Conservation (phyloP, 2,329 filamentous ascomycete genomes). For the Fusarium globosum region DNA sequence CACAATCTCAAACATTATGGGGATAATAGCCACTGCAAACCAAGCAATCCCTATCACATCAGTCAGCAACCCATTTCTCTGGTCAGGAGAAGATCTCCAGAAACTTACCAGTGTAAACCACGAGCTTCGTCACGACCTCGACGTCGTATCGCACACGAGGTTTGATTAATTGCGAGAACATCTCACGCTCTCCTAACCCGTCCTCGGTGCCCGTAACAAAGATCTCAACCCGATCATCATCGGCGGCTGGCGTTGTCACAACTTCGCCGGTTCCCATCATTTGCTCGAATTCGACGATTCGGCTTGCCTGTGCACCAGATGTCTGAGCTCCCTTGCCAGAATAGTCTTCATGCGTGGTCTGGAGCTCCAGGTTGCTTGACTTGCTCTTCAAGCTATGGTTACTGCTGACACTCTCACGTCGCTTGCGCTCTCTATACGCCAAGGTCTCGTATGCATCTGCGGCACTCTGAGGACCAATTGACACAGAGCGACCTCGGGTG, state of each 20-base stretch:
- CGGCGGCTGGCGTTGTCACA: slow-evolving; percentile 48
- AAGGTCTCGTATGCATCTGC: slow-evolving; percentile 96
- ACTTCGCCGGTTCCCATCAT: slow-evolving; percentile 77
- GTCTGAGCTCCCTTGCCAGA: slow-evolving; percentile 54
- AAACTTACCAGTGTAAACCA: slow-evolving; percentile 85
- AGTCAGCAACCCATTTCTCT: slow-evolving; percentile 4
- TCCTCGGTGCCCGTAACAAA: slow-evolving; percentile 54
- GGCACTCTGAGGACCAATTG: slow-evolving; percentile 92
- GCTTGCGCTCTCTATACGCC: slow-evolving; percentile 80
- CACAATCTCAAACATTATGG: slow-evolving; percentile 75
- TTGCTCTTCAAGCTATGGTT: slow-evolving; percentile 60
- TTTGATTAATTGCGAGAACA: slow-evolving; percentile 86
- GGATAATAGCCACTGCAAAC: slow-evolving; percentile 81
- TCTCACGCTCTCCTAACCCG: slow-evolving; percentile 75
- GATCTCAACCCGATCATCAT: slow-evolving; percentile 48
- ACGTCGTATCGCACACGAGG: slow-evolving; percentile 95
- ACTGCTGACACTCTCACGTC: slow-evolving; percentile 66
- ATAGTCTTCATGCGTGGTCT: slow-evolving; percentile 52
- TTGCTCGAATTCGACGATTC: slow-evolving; percentile 73
- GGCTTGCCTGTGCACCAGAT: slow-evolving; percentile 59
- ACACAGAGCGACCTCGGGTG: slow-evolving; percentile 79
- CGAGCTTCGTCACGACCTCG: slow-evolving; percentile 96
- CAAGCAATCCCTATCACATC: slow-evolving; percentile 76
- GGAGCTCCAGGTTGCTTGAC: slow-evolving; percentile 56
- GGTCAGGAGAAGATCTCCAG: background rate